A percentile compares a stretch with the other conserved stretches of the same genome.
phyloP scores from a whole-genome alignment of 331 rosid genomes.

The Erythrophleum ivorense region DNA sequence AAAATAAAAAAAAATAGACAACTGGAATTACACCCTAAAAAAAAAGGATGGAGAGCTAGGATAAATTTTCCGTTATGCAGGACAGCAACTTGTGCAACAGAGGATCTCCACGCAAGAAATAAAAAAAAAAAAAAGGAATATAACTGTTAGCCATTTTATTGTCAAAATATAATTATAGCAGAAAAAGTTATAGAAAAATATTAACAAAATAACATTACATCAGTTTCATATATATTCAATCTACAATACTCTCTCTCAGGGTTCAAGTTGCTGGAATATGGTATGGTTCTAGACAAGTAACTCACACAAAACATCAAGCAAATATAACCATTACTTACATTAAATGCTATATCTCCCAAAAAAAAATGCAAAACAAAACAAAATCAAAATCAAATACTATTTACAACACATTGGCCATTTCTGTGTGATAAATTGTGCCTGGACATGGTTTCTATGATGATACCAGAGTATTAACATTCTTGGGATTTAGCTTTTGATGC shows the following conservation, averaged over 20 bases:
- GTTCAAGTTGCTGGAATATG: neutral
- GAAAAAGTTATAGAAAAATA: neutral
- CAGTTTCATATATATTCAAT: neutral
- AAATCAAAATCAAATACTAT: constrained; percentile 34
- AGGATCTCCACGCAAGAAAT: too few relatives aligned
- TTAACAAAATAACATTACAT: neutral
- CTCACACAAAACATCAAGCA: neutral
- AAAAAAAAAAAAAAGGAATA: too few relatives aligned
- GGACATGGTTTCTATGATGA: neutral
- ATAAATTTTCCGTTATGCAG: too few relatives aligned
- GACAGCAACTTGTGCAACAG: too few relatives aligned
- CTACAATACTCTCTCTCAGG: neutral
- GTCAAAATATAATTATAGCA: neutral
- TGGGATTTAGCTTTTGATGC: constrained; percentile 38
- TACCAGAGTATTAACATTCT: constrained; percentile 11
- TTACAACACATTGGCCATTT: constrained; percentile 36
- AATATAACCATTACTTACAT: constrained; percentile 36
- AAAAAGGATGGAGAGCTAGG: too few relatives aligned
- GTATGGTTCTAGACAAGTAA: neutral
- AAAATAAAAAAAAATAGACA: too few relatives aligned
- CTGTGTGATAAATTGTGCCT: neutral
- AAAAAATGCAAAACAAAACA: neutral
- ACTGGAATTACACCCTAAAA: too few relatives aligned
- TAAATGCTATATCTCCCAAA: neutral
- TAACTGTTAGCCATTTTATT: too few relatives aligned